Evolutionary conservation across 1,284 basidiomycete genomes (phyloP), one percentile per base, ranked within the genome.

Genomic region (Serendipita sp.): DNA sequence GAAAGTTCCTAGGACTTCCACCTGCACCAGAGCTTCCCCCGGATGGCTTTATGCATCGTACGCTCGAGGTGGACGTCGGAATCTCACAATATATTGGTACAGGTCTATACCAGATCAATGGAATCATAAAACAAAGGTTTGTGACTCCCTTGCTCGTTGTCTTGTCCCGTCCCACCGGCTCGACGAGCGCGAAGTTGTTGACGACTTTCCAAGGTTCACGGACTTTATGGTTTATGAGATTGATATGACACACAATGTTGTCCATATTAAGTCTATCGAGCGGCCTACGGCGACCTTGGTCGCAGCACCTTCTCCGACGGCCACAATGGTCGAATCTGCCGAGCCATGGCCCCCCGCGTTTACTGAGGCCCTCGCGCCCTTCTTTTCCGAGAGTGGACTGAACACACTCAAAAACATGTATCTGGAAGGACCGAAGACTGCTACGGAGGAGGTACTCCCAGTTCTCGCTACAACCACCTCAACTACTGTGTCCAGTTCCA

Each of bases 181-280:
- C 53, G 61, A 65, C 45, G 66, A n/a, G 22, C 22, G 1, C 22
- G 22, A 22, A 22, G 22, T 50, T 43, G 45, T 58, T 60, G 62
- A 64, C 62, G 62, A 42, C 55, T 29, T 13, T 66, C 32, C 66
- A 62, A 95, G 93, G 69, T 96, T 96, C 72, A 93, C 93, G 43
- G 93, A 97, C 74, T 97, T 97, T 71, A 70, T 96, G 66, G 93
- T 97, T 30, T 88, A 82, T 70, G 93, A 97, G 74, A 85, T 97
- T 49, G 84, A 90, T 67, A 78, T 85, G 63, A 84, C 89, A 66
- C 80, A 85, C 45, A 82, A 88, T 65, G 85, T 91, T 2, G 75
- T 93, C 5, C 87, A 89, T 70, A 71, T 96, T 43, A 87, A 87
- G 69, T 82, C 84, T 58, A 79, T 96, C 45, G 80, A 75, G 50